phyloP scores from a whole-genome alignment of 2,329 filamentous ascomycete species.

The Capronia coronata region DNA sequence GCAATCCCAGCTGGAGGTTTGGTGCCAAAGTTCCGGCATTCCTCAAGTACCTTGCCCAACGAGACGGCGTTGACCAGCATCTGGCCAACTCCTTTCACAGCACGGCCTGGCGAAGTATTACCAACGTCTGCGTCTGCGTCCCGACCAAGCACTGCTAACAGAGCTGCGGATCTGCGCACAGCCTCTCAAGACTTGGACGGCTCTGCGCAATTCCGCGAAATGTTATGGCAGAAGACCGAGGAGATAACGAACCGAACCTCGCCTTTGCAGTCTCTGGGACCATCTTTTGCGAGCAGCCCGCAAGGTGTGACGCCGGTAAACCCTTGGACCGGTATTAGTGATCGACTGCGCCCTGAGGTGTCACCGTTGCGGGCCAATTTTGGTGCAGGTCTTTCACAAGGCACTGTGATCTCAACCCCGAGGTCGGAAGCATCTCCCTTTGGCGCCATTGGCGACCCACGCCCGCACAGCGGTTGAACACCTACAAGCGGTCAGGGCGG shows the following conservation, averaged over 20 bases:
- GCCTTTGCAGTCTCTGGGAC: slow-evolving; percentile 11
- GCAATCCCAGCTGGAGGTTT: slow-evolving; percentile 20
- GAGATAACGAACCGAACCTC: slow-evolving; percentile 22
- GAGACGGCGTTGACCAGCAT: slow-evolving; percentile 36
- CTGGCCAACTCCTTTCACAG: slow-evolving; percentile 42
- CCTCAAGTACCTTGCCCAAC: slow-evolving; percentile 12
- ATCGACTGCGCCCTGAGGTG: slow-evolving; percentile 5
- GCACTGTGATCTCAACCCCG: slow-evolving; percentile 5
- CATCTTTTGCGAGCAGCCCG: slow-evolving; percentile 13
- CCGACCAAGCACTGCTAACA: slow-evolving; percentile 30
- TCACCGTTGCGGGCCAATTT: slow-evolving; percentile 13
- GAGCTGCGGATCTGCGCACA: not conserved
- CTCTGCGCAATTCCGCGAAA: slow-evolving; percentile 12
- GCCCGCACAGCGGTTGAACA: slow-evolving; percentile 3
- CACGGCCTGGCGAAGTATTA: slow-evolving; percentile 40
- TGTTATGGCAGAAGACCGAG: slow-evolving; percentile 11
- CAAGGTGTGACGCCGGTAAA: slow-evolving; percentile 4
- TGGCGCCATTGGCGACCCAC: slow-evolving; percentile 38
- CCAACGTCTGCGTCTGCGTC: slow-evolving; percentile 36
- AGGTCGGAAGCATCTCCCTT: slow-evolving; percentile 27
- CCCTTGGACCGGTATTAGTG: slow-evolving; percentile 6
- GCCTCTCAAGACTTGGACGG: slow-evolving; percentile 2
- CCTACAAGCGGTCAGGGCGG: slow-evolving; percentile 2
- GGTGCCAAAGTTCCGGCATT: slow-evolving; percentile 20
- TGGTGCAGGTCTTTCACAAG: slow-evolving; percentile 1